Base-by-base conservation (phyloP, 495 filamentous ascomycete species). In the Penicillium dipodomyicola region DNA sequence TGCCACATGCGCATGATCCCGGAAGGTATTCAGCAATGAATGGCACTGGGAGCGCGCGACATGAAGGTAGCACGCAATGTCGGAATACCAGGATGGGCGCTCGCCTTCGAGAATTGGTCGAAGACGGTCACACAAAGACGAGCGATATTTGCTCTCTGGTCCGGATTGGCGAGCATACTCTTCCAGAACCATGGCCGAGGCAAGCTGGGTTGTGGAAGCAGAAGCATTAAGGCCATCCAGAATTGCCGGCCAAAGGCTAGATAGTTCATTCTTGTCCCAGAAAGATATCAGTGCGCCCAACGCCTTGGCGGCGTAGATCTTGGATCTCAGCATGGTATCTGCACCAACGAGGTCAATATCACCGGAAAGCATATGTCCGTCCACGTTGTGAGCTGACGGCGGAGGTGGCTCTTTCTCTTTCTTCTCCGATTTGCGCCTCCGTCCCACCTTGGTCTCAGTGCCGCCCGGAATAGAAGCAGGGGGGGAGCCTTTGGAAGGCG, bases 281-380 rank as follows among this genome's bases (percentile, higher is more conserved):
- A 75, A 51, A 42, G 55, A 70, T 2, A 80, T 62, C 23, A 80
- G 58, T 44, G 77, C 65, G 29, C 93, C 94, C 61, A 97, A 82
- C 14, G 94, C 95, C 65, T 80, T 82, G 19, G 92, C 88, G 7
- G 92, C 90, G 64, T 84, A 88, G 37, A 96, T 86, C 68, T 92
- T 91, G 7, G 92, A 96, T 61, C 92, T 83, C 52, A 97, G 80
- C 63, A 98, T 82, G 5, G 85, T 86, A 53, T 98, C 95, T 48
- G 87, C 77, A 44, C 95, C 92, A 27, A 97, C 92, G 41, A 98
- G 76, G 62, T 98, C 94, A 51, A 97, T 86, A 65, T 98, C 94
- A 42, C 94, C 94, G 64, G 91, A 89, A 72, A 98, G 90, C 90
- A 98, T 97, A 64, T 95, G 91, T 17, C 91, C 94, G 67, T 98